Base-by-base conservation (phyloP, 1,284 basidiomycete genomes). In the Hypsizygus ulmarius region DNA sequence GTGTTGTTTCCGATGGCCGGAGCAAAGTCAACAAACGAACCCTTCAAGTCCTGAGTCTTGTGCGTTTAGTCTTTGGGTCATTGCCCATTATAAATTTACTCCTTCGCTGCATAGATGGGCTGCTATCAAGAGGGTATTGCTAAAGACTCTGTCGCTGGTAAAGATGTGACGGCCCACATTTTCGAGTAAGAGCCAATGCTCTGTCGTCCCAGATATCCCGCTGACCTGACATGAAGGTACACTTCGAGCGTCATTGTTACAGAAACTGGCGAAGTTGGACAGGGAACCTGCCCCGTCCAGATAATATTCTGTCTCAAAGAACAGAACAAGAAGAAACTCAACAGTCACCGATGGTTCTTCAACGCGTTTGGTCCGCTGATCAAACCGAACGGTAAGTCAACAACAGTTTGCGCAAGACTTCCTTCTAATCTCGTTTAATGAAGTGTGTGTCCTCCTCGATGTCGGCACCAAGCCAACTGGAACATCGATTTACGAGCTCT, bases 311-410 rank as follows among this genome's bases (percentile, higher is more conserved):
- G 93, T 62, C 72, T 96, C 58, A 96, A 97, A 70, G 94, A 95
- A 65, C 87, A 93, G 70, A 97, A 96, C 75, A 91, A 93, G 81
- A 95, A 94, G 78, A 95, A 95, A 64, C 71, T 94, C 53, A 94
- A 94, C 72, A 88, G 84, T 61, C 91, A 94, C 61, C 82, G 95
- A 36, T 97, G 95, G 95, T 93, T 97, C 71, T 97, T 97, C 80
- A 97, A 97, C 62, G 94, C 92, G 0, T 91, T 97, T 56, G 92
- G 92, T 11, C 87, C 91, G 19, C 77, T 96, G 45, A 78, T 95
- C 64, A 84, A 87, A 42, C 90, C 90, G 19, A 88, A 91, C 57
- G 84, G 86, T 84, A 45, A 41, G 72, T 59, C 21, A 25, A 25
- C 21, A 16, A 28, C 49, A 28, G 34, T 32, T 27, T 28, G 25